These are phyloP conservation scores for Uronychia setigera DNA, from an alignment of 73 alveolate species.

Conservation along the genomic window DNA sequence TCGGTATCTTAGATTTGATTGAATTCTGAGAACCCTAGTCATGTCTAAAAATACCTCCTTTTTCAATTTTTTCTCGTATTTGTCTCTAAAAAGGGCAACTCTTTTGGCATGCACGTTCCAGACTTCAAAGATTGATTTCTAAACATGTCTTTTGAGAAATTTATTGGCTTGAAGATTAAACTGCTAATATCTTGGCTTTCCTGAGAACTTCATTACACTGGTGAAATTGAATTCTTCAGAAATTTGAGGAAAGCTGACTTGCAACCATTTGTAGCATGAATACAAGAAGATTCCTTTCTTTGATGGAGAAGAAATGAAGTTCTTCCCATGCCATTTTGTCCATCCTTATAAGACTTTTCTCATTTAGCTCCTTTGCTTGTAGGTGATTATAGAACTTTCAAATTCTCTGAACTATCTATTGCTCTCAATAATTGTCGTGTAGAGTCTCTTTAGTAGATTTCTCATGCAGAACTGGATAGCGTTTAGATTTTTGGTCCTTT, in stretches of 20 bases:
- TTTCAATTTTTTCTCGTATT: background rate
- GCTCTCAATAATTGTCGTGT: background rate
- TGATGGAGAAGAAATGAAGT: background rate
- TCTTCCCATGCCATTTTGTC: background rate
- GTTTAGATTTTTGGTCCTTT: background rate
- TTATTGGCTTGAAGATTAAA: background rate
- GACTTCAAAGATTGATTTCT: background rate
- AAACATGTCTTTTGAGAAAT: background rate
- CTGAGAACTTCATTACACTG: background rate
- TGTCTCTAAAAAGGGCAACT: background rate
- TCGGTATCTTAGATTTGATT: background rate
- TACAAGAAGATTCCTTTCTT: background rate
- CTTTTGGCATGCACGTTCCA: background rate
- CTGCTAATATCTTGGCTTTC: background rate
- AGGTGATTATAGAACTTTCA: background rate
- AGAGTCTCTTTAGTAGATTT: background rate
- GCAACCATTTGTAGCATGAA: constrained; percentile 4
- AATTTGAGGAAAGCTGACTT: background rate
- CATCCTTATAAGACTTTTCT: background rate
- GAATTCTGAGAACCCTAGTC: background rate
- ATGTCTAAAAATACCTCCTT: background rate
- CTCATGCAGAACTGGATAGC: background rate
- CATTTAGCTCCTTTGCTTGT: background rate
- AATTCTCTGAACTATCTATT: background rate
- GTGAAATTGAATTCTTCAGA: background rate